Evolutionary conservation across 148 eudicot genomes (phyloP), one percentile per base, ranked within the genome.

Genomic region (Fagopyrum esculentum): DNA sequence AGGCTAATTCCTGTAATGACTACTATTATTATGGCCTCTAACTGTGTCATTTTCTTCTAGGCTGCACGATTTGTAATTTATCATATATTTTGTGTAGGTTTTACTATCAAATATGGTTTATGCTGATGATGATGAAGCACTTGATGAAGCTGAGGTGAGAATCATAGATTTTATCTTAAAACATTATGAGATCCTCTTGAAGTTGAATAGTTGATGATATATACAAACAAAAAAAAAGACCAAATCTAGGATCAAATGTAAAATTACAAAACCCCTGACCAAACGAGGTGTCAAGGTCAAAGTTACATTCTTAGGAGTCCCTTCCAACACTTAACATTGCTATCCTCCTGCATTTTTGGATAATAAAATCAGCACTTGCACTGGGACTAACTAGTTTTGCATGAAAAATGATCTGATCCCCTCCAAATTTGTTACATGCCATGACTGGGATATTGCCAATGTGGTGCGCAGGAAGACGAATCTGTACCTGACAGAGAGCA

Each of bases 101-200:
- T 80, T 95, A 81, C 83, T 95, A 81, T 92, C 98, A 78, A 95
- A 95, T 84, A 95, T 95, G 98, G 93, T 84, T 47, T 95, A 95
- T 79, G 87, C 96, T 69, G 98, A 90, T 73, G 98, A 92, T 83
- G 98, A 92, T 73, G 98, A 95, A 80, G 86, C 97, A 70, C 80
- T 95, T 81, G 78, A 48, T 54, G 98, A 95, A 51, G 92, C 97
- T 29, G 98, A 95, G 98, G 98, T 95, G 40, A 35, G 40, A 35
- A 35, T 35, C 40, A 1, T 73, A 54, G 72, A 61, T 30, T 12
- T 63, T 63, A 10, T 29, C 44, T 63, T 63, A 10, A 63, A 10
- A 43, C 45, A 9, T 63, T 63, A 10, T 63, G 29, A 30, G n/a
- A 63, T 11, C 69, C 44, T 10, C 69, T 30, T n/a, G 6, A 30